A percentile compares a stretch with the other conserved stretches of the same genome.
Conservation (phyloP, 306 rosid species). For the Quercus variabilis region DNA sequence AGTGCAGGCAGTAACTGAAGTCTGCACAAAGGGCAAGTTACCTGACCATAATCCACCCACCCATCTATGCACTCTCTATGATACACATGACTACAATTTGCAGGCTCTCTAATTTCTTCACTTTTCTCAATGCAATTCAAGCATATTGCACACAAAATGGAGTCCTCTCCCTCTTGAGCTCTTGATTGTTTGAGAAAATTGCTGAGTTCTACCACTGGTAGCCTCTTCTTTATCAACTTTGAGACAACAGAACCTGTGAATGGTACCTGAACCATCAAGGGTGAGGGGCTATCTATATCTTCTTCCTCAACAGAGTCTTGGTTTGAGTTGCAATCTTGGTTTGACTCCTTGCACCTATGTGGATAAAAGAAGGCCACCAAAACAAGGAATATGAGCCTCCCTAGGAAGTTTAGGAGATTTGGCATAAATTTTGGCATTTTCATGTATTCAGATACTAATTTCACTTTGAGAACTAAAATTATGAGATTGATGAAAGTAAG, state of each 20-base stretch:
- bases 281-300: neutral
- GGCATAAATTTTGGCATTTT: too few relatives aligned
- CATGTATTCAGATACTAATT: too few relatives aligned
- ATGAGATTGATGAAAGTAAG: too few relatives aligned
- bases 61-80: too few relatives aligned
- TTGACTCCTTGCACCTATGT: too few relatives aligned
- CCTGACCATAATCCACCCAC: too few relatives aligned
- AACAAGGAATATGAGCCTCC: too few relatives aligned
- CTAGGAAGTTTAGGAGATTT: too few relatives aligned
- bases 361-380: too few relatives aligned
- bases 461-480: too few relatives aligned
- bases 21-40: neutral
- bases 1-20: neutral
- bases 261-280: neutral
- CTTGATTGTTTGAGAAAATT: neutral
- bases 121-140: neutral
- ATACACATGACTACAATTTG: neutral
- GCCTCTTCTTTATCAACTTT: neutral
- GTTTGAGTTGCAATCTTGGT: neutral
- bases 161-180: neutral
- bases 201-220: neutral
- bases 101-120: neutral
- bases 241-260: neutral
- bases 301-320: neutral
- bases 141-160: neutral